Base-by-base conservation (phyloP, 345 rosid species). In the Eucalyptus rudis region DNA sequence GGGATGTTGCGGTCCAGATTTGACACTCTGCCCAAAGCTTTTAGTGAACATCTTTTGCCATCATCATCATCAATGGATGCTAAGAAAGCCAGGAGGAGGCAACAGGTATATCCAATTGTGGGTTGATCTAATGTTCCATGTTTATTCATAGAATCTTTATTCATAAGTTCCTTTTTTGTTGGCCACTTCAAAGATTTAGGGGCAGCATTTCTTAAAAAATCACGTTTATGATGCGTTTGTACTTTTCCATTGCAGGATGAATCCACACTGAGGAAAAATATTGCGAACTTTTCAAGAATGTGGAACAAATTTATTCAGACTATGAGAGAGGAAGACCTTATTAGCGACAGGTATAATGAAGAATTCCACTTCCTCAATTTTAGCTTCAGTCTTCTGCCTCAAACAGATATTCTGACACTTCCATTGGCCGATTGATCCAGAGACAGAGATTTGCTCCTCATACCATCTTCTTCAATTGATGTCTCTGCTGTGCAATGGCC, bases 401-500 rank as follows among this genome's bases (percentile, higher is more conserved):
- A 86, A 87, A 51, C 31, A 66, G 50, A 58, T 51, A 16, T 45
- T 90, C 64, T 52, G 90, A 86, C 87, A 36, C 88, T 86, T 90
- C 56, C 91, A 59, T 80, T 88, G 88, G 83, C 86, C 45, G 84
- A 89, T 31, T 91, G 50, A 56, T 92, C 54, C 91, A 98, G 99
- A 87, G 99, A 97, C 49, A 94, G 94, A 91, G 92, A 97, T 92
- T 93, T 98, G 96, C 93, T 98, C 59, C 97, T 95, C 76, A 94
- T 98, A 88, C 99, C 99, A 87, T 95, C 93, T 90, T 92, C 97
- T 89, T 95, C 96, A 87, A 91, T 43, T 86, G 96, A 93, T 51
- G 94, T 95, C 49, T 86, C 96, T 87, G 99, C 94, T 90, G 91
- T 93, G 88, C 99, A 98, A 88, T 98, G 99, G 99, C 99, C 99